Evolutionary conservation across 108 stramenopile species (phyloP).

Genomic region (Pseudonitzschia pungens): DNA sequence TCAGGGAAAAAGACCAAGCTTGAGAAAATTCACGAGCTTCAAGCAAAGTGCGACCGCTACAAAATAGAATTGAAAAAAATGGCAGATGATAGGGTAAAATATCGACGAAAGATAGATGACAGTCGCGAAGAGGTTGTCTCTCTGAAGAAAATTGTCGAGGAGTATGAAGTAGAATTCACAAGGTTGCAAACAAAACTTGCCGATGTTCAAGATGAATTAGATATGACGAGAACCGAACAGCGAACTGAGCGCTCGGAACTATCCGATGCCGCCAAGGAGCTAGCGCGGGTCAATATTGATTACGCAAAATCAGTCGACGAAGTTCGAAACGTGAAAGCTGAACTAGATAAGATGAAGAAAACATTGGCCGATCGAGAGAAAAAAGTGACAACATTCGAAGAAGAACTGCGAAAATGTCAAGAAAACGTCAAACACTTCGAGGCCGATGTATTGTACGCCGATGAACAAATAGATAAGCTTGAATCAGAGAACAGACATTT

Average conservation of each 20-base stretch:
- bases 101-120: slow-evolving; percentile 19
- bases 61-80: slow-evolving; percentile 34
- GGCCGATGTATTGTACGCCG: slow-evolving; percentile 32
- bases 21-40: slow-evolving; percentile 42
- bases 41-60: slow-evolving; percentile 36
- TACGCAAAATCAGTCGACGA: slow-evolving; percentile 32
- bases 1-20: slow-evolving; percentile 31
- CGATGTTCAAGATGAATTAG: slow-evolving; percentile 28
- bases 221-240: slow-evolving; percentile 20
- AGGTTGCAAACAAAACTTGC: slow-evolving; percentile 30
- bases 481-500: slow-evolving; percentile 29
- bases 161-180: slow-evolving; percentile 21
- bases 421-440: slow-evolving; percentile 26
- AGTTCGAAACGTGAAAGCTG: slow-evolving; percentile 12
- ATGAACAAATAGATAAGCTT: slow-evolving; percentile 32
- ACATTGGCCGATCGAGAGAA: slow-evolving; percentile 23
- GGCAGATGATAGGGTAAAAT: slow-evolving; percentile 23
- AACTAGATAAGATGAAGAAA: slow-evolving; percentile 27
- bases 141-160: slow-evolving; percentile 26
- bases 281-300: slow-evolving; percentile 36
- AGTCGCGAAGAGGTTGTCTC: slow-evolving; percentile 21
- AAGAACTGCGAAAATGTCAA: slow-evolving; percentile 19
- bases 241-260: slow-evolving; percentile 33
- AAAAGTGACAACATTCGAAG: slow-evolving; percentile 11
- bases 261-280: slow-evolving; percentile 30